Percentiles rank a stretch among this genome's conserved stretches.
Conservation (phyloP, 2,329 filamentous ascomycete species). For the Penicillium occitanis region DNA sequence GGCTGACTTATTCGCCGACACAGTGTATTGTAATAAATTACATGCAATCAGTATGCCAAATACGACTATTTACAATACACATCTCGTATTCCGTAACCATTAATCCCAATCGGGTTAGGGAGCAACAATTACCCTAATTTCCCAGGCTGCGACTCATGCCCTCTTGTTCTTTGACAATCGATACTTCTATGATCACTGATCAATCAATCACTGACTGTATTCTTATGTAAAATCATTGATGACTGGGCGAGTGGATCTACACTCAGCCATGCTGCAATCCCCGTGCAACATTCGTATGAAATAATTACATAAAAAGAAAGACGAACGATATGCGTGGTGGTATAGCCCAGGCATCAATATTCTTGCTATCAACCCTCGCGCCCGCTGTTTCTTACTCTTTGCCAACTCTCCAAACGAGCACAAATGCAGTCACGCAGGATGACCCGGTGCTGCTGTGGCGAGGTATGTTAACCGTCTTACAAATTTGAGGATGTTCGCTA, state of each 20-base stretch:
- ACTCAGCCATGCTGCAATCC: slow-evolving; percentile 18
- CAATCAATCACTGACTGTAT: not conserved
- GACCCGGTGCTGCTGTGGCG: slow-evolving; percentile 21
- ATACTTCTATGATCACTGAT: not conserved
- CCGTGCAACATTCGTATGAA: slow-evolving; percentile 11
- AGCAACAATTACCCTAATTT: slow-evolving; percentile 5
- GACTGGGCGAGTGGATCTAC: slow-evolving; percentile 4
- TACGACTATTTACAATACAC: not conserved
- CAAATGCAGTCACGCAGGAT: slow-evolving; percentile 16
- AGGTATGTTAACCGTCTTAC: slow-evolving; percentile 19
- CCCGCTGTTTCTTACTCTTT: slow-evolving; percentile 18
- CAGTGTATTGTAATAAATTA: not conserved
- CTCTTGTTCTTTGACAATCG: not conserved
- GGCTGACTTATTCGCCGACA: not conserved
- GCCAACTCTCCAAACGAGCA: slow-evolving; percentile 23
- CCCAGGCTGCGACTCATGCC: not conserved
- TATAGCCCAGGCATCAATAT: slow-evolving; percentile 23
- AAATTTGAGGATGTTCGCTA: slow-evolving; percentile 22
- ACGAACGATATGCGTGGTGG: slow-evolving; percentile 22
- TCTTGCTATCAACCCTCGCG: slow-evolving; percentile 17
- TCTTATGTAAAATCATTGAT: slow-evolving; percentile 5
- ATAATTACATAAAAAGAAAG: slow-evolving; percentile 2
- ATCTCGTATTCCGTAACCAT: not conserved
- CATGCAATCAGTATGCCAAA: not conserved
- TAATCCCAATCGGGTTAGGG: not conserved